These are phyloP conservation scores for Dillenia suffruticosa DNA, from an alignment of 164 flowering plant genomes.

Conservation along the genomic window DNA sequence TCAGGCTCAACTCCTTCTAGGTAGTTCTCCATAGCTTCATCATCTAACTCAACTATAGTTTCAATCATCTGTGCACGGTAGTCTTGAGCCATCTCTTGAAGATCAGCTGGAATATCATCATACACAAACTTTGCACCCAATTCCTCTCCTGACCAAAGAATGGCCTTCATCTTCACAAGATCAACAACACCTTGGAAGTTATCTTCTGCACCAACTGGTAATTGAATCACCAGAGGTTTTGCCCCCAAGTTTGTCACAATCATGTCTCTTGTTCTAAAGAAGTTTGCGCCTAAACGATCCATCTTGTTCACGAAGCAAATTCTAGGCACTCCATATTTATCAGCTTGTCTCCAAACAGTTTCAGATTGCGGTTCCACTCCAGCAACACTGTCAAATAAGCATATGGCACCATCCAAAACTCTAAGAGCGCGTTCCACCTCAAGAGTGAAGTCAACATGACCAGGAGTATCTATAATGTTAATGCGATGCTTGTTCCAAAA, in stretches of 20 bases:
- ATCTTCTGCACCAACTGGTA: slow-evolving; percentile 91
- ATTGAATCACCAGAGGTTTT: slow-evolving; percentile 87
- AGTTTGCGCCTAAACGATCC: slow-evolving; percentile 97
- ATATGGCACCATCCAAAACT: slow-evolving; percentile 93
- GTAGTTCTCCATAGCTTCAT: slow-evolving; percentile 75
- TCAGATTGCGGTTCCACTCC: slow-evolving; percentile 99
- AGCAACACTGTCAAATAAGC: slow-evolving; percentile 96
- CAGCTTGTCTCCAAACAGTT: slow-evolving; percentile 99
- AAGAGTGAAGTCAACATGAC: slow-evolving; percentile 97
- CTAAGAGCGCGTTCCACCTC: slow-evolving; percentile 98
- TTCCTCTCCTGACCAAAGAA: slow-evolving; percentile 95
- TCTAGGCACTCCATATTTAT: slow-evolving; percentile 91
- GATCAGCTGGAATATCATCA: slow-evolving; percentile 81
- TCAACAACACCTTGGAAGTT: slow-evolving; percentile 78
- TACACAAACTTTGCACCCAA: slow-evolving; percentile 81
- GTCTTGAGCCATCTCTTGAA: slow-evolving; percentile 65
- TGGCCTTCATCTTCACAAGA: slow-evolving; percentile 85
- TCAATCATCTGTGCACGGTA: slow-evolving; percentile 72
- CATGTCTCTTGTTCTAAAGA: slow-evolving; percentile 92
- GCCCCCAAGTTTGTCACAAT: slow-evolving; percentile 94
- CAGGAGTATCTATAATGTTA: slow-evolving; percentile 97
- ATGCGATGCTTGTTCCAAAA: slow-evolving; percentile 86
- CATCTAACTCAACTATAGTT: slow-evolving; percentile 77
- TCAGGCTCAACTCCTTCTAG: slow-evolving; percentile 90
- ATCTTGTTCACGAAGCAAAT: slow-evolving; percentile 96